A percentile compares a stretch with the other conserved stretches of the same genome.
Conservation (phyloP, 2,329 filamentous ascomycete genomes). For the Lachnellula suecica region DNA sequence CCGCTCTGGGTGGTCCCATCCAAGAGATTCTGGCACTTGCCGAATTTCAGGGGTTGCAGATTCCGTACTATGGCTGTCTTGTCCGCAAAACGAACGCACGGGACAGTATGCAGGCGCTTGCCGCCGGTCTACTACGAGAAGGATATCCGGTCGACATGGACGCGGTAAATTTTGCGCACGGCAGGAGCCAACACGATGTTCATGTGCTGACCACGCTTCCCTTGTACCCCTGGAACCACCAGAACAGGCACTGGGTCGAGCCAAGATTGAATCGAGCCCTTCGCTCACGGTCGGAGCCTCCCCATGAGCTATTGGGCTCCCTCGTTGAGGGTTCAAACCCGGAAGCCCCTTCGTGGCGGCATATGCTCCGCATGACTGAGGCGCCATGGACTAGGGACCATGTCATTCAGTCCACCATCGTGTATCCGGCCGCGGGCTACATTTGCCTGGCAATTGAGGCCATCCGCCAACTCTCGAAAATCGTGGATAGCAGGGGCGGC, state of each 20-base stretch:
- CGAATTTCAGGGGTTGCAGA: not conserved
- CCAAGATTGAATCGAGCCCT: constrained; percentile 45
- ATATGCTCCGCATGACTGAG: constrained; percentile 23
- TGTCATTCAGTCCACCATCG: constrained; percentile 13
- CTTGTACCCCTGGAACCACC: constrained; percentile 52
- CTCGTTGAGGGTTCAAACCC: constrained; percentile 14
- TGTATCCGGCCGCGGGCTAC: constrained; percentile 31
- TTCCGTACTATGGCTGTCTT: not conserved
- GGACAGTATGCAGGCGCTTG: not conserved
- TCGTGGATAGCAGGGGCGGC: not conserved
- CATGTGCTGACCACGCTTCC: constrained; percentile 35
- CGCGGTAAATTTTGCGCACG: not conserved
- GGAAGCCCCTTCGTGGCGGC: constrained; percentile 28
- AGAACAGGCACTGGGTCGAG: constrained; percentile 50
- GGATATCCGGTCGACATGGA: not conserved
- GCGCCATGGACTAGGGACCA: constrained; percentile 31
- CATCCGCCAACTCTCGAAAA: not conserved
- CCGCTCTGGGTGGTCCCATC: constrained; percentile 31
- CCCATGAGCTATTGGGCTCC: constrained; percentile 35
- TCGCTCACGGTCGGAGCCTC: constrained; percentile 42
- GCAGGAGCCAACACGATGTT: not conserved
- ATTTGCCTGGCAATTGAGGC: constrained; percentile 32
- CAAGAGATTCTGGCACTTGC: constrained; percentile 4
- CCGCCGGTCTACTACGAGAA: not conserved
- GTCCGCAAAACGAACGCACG: not conserved